A percentile compares a stretch with the other conserved stretches of the same genome.
Evolutionary conservation across 2,329 filamentous ascomycete species (phyloP).

Genomic region (Sporothrix protearum): DNA sequence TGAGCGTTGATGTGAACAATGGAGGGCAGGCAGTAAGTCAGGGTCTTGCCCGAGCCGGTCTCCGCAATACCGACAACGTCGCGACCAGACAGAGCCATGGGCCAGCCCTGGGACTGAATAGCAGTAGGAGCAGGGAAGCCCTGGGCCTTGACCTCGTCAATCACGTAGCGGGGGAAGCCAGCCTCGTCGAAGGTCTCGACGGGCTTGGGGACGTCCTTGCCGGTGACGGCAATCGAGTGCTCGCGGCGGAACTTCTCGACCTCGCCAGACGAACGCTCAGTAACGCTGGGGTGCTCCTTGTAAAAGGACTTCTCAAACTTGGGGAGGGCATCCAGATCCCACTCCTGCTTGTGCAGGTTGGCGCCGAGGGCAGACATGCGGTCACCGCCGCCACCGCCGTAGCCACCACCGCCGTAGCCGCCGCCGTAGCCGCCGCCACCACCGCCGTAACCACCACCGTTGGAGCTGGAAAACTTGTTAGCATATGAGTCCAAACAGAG

Average conservation of each 20-base stretch:
- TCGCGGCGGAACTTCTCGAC: conserved; percentile 84
- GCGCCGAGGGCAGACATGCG: conserved; percentile 90
- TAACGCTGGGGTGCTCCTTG: conserved; percentile 84
- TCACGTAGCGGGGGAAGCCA: conserved; percentile 93
- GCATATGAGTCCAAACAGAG: neutral
- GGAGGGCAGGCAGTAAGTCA: conserved; percentile 95
- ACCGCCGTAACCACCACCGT: conserved; percentile 35
- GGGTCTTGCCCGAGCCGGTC: conserved; percentile 97
- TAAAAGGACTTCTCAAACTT: conserved; percentile 99
- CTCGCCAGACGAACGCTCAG: conserved; percentile 68
- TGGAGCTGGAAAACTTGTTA: conserved; percentile 1
- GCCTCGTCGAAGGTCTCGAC: conserved; percentile 98
- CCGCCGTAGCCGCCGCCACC: conserved; percentile 35
- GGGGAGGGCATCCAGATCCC: conserved; percentile 75
- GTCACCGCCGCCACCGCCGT: conserved; percentile 65
- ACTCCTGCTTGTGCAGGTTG: conserved; percentile 80
- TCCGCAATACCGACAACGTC: conserved; percentile 99
- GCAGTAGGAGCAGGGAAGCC: conserved; percentile 90
- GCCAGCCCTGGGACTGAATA: conserved; percentile 98
- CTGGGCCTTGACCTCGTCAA: conserved; percentile 97
- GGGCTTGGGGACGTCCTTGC: conserved; percentile 79
- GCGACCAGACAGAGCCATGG: conserved; percentile 95
- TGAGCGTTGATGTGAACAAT: conserved; percentile 99
- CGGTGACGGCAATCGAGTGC: conserved; percentile 79
- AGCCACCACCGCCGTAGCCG: conserved; percentile 43